Conservation (phyloP, 495 filamentous ascomycete species). For the Talaromyces nanjingensis region DNA sequence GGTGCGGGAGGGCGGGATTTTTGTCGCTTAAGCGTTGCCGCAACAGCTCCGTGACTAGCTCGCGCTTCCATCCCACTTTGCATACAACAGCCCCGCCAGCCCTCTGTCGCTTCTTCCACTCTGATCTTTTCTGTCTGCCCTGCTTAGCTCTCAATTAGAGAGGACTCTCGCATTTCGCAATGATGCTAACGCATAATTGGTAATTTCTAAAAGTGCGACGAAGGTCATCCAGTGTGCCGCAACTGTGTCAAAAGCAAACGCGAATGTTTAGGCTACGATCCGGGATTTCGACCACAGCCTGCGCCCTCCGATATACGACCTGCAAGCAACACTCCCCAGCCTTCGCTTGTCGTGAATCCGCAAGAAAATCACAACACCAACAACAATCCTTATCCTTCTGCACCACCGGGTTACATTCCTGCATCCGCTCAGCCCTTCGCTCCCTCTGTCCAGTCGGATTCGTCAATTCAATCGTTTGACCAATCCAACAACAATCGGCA, state of each 20-base stretch:
- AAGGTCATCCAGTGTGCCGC: constrained; percentile 86
- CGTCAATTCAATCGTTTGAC: constrained; percentile 40
- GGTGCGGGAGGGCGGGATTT: constrained; percentile 28
- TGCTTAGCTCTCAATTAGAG: background rate
- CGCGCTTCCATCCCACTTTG: constrained; percentile 26
- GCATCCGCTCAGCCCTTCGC: constrained; percentile 56
- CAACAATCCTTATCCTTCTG: constrained; percentile 31
- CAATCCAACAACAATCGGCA: constrained; percentile 49
- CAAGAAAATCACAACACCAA: constrained; percentile 20
- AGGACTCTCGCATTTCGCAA: background rate
- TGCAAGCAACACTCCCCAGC: constrained; percentile 49
- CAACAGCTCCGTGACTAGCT: constrained; percentile 24
- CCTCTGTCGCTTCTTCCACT: constrained; percentile 22
- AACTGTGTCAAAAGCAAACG: constrained; percentile 98
- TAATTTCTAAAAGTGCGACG: constrained; percentile 70
- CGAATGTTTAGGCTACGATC: constrained; percentile 95
- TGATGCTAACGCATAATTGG: constrained; percentile 13
- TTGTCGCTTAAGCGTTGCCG: constrained; percentile 37
- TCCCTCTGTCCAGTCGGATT: constrained; percentile 39
- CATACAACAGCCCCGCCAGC: constrained; percentile 27
- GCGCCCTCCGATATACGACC: constrained; percentile 74
- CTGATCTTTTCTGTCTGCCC: constrained; percentile 17
- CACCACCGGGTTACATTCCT: constrained; percentile 52
- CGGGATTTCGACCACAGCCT: constrained; percentile 88
- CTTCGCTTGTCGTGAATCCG: constrained; percentile 37